phyloP scores from a whole-genome alignment of 2,329 filamentous ascomycete species.

The Thielaviopsis cerberus region DNA sequence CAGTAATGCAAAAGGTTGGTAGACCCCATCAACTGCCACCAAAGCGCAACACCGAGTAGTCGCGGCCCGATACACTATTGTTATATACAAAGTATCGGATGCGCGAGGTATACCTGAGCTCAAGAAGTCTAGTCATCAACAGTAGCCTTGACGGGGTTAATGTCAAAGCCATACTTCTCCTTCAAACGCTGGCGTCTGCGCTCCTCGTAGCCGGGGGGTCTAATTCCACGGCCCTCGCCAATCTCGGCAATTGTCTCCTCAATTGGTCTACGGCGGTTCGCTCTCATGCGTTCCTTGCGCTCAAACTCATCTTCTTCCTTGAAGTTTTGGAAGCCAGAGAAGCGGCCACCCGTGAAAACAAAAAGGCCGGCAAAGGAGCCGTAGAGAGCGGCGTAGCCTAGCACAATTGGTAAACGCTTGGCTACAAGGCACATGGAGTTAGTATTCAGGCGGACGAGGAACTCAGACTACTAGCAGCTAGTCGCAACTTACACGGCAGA shows the following conservation, averaged over 20 bases:
- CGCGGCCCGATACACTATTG: background rate
- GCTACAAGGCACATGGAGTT: constrained; percentile 15
- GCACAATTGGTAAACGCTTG: constrained; percentile 44
- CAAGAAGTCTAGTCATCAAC: constrained; percentile 19
- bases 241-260: constrained; percentile 66
- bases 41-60: background rate
- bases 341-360: constrained; percentile 47
- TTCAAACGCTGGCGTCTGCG: constrained; percentile 63
- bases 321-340: constrained; percentile 17
- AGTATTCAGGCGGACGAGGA: background rate
- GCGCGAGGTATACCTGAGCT: background rate
- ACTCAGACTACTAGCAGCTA: background rate
- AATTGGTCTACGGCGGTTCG: constrained; percentile 52
- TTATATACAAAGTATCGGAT: background rate
- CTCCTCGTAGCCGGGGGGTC: constrained; percentile 67
- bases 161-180: constrained; percentile 74
- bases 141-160: constrained; percentile 44
- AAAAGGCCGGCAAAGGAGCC: constrained; percentile 42
- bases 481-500: constrained; percentile 41
- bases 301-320: constrained; percentile 51
- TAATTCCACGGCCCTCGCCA: constrained; percentile 74
- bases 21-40: background rate
- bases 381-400: constrained; percentile 45
- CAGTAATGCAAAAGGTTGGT: background rate
- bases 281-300: constrained; percentile 55